These are phyloP conservation scores for Podila epicladia DNA, from an alignment of 192 early-diverging fungal genomes.

Conservation along the genomic window DNA sequence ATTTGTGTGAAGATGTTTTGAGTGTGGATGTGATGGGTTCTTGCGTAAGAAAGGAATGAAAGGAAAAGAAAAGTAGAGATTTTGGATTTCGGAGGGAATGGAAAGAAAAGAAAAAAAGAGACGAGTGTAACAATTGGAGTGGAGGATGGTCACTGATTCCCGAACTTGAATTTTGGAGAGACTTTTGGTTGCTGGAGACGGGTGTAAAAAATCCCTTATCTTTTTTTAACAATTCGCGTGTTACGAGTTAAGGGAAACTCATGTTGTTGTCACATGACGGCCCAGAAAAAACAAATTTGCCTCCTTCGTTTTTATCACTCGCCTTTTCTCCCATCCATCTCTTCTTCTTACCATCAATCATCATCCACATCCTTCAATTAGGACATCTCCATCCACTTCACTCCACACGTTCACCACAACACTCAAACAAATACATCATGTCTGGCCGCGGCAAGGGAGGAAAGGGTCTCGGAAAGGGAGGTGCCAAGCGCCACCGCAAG, in stretches of 20 bases:
- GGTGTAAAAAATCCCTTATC: too few species aligned
- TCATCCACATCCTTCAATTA: too few species aligned
- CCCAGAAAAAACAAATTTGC: too few species aligned
- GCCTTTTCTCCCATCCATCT: background rate
- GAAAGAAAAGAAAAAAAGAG: background rate
- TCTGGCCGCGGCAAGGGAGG: conserved; percentile 98
- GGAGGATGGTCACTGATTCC: too few species aligned
- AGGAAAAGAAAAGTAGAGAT: background rate
- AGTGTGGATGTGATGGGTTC: background rate
- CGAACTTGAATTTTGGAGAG: too few species aligned
- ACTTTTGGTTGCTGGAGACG: too few species aligned
- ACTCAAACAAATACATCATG: conserved; percentile 59
- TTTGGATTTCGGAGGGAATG: background rate
- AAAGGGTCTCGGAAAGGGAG: conserved; percentile 98
- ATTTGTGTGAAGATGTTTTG: too few species aligned
- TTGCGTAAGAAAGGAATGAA: background rate
- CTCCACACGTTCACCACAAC: too few species aligned
- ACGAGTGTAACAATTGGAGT: background rate
- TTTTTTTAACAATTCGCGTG: too few species aligned
- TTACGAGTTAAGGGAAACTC: too few species aligned
- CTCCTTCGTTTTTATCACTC: background rate
- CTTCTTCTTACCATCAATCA: too few species aligned
- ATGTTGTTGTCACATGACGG: too few species aligned
- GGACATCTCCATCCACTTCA: background rate
- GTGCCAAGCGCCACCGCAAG: conserved; percentile 98